Evolutionary conservation across 257 asterid genomes (phyloP).

Genomic region (Leonotis leonurus): DNA sequence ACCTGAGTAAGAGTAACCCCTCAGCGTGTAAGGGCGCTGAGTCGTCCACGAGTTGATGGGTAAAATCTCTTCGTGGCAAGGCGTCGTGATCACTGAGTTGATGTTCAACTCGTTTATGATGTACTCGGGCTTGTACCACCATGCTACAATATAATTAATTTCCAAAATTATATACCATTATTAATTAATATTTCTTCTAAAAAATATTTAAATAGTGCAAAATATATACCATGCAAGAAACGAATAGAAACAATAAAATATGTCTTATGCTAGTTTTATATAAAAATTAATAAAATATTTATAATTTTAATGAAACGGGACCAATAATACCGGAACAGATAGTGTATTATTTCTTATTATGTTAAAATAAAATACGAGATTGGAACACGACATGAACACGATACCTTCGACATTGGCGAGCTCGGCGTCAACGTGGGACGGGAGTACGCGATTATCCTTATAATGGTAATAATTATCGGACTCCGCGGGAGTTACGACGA

Average conservation of each 20-base stretch:
- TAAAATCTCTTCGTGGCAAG: constrained; percentile 81
- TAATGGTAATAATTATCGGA: constrained; percentile 71
- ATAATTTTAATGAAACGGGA: too few species aligned
- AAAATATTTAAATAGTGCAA: too few species aligned
- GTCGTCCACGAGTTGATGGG: constrained; percentile 84
- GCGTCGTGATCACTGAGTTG: constrained; percentile 89
- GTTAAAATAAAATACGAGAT: not conserved
- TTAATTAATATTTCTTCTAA: too few species aligned
- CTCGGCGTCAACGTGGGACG: constrained; percentile 87
- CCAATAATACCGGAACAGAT: too few species aligned
- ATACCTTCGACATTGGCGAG: constrained; percentile 86
- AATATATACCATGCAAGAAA: too few species aligned
- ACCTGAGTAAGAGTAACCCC: constrained; percentile 93
- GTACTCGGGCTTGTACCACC: constrained; percentile 95
- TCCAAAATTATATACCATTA: too few species aligned
- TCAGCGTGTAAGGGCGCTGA: constrained; percentile 77
- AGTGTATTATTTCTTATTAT: too few species aligned
- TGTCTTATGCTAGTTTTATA: too few species aligned
- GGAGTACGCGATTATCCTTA: constrained; percentile 72
- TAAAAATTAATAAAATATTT: too few species aligned
- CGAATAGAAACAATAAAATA: too few species aligned
- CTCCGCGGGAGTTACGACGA: constrained; percentile 58
- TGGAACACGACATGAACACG: not conserved
- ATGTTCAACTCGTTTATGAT: constrained; percentile 86
- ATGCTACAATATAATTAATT: constrained; percentile 40